Conservation (phyloP, 768 basidiomycete genomes). For the Gymnopilus dilepis region DNA sequence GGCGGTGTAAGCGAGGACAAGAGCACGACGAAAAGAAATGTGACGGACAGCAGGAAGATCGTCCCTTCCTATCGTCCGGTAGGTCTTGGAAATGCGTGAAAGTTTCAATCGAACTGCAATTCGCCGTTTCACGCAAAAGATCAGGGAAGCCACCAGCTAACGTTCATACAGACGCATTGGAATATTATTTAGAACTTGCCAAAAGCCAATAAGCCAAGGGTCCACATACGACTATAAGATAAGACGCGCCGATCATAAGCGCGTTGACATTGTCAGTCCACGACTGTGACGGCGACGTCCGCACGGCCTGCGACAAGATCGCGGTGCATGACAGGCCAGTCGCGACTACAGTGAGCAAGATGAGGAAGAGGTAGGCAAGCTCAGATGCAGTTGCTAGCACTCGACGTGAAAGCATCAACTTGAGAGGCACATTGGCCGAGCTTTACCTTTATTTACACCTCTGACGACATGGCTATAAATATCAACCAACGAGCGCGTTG, state of each 20-base stretch:
- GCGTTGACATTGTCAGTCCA: slow-evolving; percentile 73
- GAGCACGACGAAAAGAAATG: neutral
- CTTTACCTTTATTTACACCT: slow-evolving; percentile 5
- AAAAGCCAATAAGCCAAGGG: neutral
- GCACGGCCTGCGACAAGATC: slow-evolving; percentile 73
- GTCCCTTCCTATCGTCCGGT: slow-evolving; percentile 51
- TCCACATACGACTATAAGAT: slow-evolving; percentile 64
- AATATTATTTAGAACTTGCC: neutral
- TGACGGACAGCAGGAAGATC: slow-evolving; percentile 66
- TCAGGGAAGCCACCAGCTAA: slow-evolving; percentile 63
- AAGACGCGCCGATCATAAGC: slow-evolving; percentile 71
- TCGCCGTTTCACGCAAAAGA: slow-evolving; percentile 71
- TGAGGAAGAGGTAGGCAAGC: slow-evolving; percentile 55
- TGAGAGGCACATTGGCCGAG: neutral
- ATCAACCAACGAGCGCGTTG: neutral
- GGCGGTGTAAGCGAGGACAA: neutral
- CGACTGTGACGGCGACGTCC: slow-evolving; percentile 58
- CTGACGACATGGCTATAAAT: neutral
- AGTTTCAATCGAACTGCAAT: slow-evolving; percentile 68
- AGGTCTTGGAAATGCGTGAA: slow-evolving; percentile 69
- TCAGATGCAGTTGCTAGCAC: slow-evolving; percentile 57
- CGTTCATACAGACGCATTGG: neutral
- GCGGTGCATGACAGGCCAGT: slow-evolving; percentile 67
- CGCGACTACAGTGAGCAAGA: slow-evolving; percentile 55
- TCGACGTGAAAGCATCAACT: slow-evolving; percentile 46